phyloP scores from a whole-genome alignment of 371 early-diverging fungal genomes.

The Funneliformis caledonium region DNA sequence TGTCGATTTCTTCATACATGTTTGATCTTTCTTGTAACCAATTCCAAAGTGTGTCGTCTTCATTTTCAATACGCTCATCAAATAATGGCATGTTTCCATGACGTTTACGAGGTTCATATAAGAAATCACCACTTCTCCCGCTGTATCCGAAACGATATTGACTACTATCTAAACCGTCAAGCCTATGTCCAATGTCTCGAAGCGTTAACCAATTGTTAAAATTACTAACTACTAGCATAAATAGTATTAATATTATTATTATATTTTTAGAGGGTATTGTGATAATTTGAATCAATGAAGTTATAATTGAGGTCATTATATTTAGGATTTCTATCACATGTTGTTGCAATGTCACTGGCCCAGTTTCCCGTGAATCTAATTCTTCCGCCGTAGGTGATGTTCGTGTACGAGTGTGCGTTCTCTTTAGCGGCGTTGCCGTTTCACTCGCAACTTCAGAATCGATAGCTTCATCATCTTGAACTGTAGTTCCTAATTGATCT shows the following conservation, averaged over 20 bases:
- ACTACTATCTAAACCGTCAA: not conserved
- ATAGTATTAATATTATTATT: not conserved
- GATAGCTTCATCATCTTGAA: not conserved
- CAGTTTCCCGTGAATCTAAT: not conserved
- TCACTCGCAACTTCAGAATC: not conserved
- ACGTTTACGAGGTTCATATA: not conserved
- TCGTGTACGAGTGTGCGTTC: not conserved
- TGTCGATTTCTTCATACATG: not conserved
- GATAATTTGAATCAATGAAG: conserved; percentile 12
- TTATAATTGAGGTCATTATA: not conserved
- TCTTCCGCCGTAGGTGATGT: not conserved
- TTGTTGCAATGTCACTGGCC: not conserved
- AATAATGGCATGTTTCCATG: not conserved
- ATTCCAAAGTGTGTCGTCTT: conserved; percentile 17
- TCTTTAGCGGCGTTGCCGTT: not conserved
- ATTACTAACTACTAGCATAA: conserved; percentile 16
- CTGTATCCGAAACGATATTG: not conserved
- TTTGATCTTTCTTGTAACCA: conserved; percentile 30
- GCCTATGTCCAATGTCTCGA: conserved; percentile 2
- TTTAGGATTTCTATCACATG: not conserved
- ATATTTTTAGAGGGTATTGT: conserved; percentile 5
- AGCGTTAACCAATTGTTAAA: conserved; percentile 9
- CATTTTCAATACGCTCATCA: conserved; percentile 22
- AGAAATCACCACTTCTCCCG: not conserved
- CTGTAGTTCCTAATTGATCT: conserved; percentile 17